phyloP scores from a whole-genome alignment of 2,329 filamentous ascomycete genomes.

The Trichoderma harzianum region DNA sequence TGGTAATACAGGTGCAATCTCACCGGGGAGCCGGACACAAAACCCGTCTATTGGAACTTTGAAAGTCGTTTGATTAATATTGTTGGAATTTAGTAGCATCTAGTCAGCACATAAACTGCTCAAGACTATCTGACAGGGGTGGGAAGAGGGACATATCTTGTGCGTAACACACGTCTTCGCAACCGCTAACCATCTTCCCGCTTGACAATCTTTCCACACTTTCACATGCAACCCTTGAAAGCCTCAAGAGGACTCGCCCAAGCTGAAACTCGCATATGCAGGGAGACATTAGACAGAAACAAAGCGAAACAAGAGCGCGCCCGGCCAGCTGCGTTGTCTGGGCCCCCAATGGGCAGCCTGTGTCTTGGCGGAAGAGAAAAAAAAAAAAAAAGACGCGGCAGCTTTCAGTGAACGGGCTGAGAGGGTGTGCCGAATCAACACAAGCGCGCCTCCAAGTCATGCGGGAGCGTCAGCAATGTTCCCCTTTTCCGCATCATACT shows the following conservation, averaged over 20 bases:
- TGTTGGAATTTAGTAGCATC: neutral
- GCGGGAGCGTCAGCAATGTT: neutral
- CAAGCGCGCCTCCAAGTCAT: neutral
- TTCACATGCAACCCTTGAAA: neutral
- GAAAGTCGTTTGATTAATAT: neutral
- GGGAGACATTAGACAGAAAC: neutral
- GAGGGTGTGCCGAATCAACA: neutral
- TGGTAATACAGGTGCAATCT: neutral
- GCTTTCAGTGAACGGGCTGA: neutral
- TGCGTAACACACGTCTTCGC: neutral
- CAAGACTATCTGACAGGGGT: neutral
- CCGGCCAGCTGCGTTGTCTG: neutral
- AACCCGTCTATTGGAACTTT: neutral
- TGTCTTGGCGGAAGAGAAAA: neutral
- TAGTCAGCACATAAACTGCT: neutral
- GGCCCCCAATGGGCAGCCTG: neutral
- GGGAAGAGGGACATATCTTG: neutral
- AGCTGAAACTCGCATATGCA: neutral
- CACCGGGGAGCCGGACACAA: neutral
- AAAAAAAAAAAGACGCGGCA: neutral
- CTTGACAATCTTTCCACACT: neutral
- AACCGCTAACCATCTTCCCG: neutral
- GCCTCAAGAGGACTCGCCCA: neutral
- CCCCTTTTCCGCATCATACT: neutral
- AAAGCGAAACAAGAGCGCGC: neutral